Evolutionary conservation across 2,329 filamentous ascomycete genomes (phyloP), one percentile per base, ranked within the genome.

Genomic region (Fusarium torreyae): DNA sequence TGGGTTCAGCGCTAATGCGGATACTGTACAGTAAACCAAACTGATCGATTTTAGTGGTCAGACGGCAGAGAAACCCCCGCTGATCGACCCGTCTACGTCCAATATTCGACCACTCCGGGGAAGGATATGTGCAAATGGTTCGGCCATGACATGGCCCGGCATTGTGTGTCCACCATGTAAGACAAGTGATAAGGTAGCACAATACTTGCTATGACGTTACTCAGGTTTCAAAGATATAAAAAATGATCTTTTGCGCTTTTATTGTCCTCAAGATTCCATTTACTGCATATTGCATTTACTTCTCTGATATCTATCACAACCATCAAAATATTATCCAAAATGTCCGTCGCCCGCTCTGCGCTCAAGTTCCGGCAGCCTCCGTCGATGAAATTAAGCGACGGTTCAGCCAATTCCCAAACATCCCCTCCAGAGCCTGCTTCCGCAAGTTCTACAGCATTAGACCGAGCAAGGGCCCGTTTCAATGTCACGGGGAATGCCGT

Each of bases 361-460:
- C 61, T 63, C 6, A 62, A 34, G 20, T 50, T 49, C 4, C 61
- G 61, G 10, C 33, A 39, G 20, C 61, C 61, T 0, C 61, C 61
- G 7, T 63, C 61, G 8, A 63, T 63, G 59, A 43, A 45, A n/a
- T 63, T 63, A 13, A 64, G 61, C 36, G 59, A 63, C 13, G 51
- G 51, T 17, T 57, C 61, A 11, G 14, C 1, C 6, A 36, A 26
- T 18, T 64, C 59, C 14, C 57, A 45, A n/a, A 63, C 59, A 1
- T 34, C 22, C 5, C n/a, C 33, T 6, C 18, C 44, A 15, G 7
- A 18, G 1, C 10, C 39, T 17, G 0, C 0, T 4, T 26, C 13
- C 1, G 2, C 17, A 2, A 20, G 7, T 3, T 0, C 5, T 3
- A 22, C 33, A 5, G 15, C 50, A 6, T 1, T 2, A 1, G 33